Evolutionary conservation across 306 rosid species (phyloP).

Genomic region (Ammopiptanthus mongolicus): DNA sequence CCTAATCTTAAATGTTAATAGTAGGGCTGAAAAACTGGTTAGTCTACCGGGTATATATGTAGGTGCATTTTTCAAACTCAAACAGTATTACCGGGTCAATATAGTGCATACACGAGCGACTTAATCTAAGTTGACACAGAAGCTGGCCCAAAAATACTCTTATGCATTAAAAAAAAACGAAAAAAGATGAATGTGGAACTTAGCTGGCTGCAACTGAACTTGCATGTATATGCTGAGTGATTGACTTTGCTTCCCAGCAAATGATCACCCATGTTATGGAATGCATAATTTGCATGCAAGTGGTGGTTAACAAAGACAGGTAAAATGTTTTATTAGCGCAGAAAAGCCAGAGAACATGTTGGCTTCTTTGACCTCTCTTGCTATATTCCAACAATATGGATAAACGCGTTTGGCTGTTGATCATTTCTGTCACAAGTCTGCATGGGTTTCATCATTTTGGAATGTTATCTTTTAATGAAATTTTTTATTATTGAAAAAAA

Average conservation of each 20-base stretch:
- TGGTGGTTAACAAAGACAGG: not conserved
- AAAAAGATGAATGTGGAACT: too few relatives aligned
- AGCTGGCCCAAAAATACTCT: too few relatives aligned
- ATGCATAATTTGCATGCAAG: not conserved
- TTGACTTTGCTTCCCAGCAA: not conserved
- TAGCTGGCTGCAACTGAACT: too few relatives aligned
- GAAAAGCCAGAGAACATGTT: slow-evolving; percentile 9
- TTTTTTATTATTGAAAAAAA: too few relatives aligned
- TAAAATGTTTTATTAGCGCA: not conserved
- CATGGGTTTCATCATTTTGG: not conserved
- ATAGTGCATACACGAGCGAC: too few relatives aligned
- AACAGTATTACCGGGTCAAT: too few relatives aligned
- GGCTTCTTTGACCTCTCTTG: not conserved
- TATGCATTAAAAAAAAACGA: too few relatives aligned
- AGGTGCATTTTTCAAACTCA: too few relatives aligned
- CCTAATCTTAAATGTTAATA: too few relatives aligned
- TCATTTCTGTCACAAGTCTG: not conserved
- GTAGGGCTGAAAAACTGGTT: too few relatives aligned
- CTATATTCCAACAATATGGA: not conserved
- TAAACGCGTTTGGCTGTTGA: not conserved
- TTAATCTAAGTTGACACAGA: too few relatives aligned
- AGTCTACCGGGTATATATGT: too few relatives aligned
- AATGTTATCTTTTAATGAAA: not conserved
- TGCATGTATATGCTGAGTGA: not conserved
- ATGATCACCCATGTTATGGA: not conserved